Percentiles rank a stretch among this genome's conserved stretches.
Evolutionary conservation across 2,329 filamentous ascomycete species (phyloP).

Genomic region (Talaromyces sp.): DNA sequence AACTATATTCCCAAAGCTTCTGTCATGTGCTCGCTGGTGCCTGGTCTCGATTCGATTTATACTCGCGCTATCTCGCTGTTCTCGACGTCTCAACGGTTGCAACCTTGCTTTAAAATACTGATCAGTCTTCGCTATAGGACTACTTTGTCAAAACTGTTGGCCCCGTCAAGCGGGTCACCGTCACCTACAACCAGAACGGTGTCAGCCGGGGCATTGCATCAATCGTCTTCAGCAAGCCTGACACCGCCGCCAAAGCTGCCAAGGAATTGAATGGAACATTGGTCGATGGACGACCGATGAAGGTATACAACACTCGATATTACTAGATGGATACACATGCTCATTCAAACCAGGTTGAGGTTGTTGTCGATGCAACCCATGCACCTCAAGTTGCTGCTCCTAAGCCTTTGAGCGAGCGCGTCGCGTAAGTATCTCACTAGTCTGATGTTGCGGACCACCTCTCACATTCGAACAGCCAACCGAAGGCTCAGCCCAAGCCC

Average conservation of each 20-base stretch:
- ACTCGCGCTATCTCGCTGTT: slow-evolving; percentile 27
- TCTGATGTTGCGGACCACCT: neutral
- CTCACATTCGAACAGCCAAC: slow-evolving; percentile 46
- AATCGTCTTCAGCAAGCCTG: slow-evolving; percentile 76
- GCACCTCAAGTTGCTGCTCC: slow-evolving; percentile 65
- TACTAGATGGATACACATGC: slow-evolving; percentile 13
- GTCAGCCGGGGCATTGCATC: slow-evolving; percentile 89
- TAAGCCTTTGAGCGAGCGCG: slow-evolving; percentile 78
- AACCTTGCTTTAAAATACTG: slow-evolving; percentile 40
- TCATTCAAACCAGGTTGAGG: slow-evolving; percentile 65
- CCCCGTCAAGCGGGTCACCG: slow-evolving; percentile 82
- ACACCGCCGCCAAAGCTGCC: slow-evolving; percentile 80
- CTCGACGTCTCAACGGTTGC: slow-evolving; percentile 25
- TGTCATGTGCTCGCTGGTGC: slow-evolving; percentile 59
- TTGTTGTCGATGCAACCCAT: slow-evolving; percentile 75
- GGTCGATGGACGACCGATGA: slow-evolving; percentile 86
- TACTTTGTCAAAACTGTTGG: slow-evolving; percentile 89
- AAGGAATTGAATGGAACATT: slow-evolving; percentile 81
- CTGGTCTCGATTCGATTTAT: slow-evolving; percentile 29
- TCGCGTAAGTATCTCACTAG: slow-evolving; percentile 56
- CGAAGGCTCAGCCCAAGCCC: slow-evolving; percentile 76
- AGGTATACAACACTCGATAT: slow-evolving; percentile 55
- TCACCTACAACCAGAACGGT: slow-evolving; percentile 90
- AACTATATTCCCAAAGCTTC: slow-evolving; percentile 31
- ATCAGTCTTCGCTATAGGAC: slow-evolving; percentile 68